Base-by-base conservation (phyloP, 2,329 filamentous ascomycete genomes). In the Hypomyces rosellus region DNA sequence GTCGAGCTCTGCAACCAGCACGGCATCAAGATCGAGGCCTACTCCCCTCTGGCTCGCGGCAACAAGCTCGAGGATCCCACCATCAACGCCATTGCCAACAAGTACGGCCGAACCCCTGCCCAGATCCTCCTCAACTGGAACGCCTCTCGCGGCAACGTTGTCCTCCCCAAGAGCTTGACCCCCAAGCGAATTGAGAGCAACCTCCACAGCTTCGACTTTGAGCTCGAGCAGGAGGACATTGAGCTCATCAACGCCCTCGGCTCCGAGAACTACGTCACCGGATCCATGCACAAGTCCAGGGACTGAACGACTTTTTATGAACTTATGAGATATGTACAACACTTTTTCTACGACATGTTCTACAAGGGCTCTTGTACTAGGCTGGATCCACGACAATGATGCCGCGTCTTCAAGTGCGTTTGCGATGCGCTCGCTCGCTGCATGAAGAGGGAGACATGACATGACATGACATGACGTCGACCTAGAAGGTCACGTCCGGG, bases 121-220 rank as follows among this genome's bases (percentile, higher is more conserved):
- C 88, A 93, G 69, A 69, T 95, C 47, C 71, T 93, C 64, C 76
- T 95, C 48, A 79, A 87, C 56, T 93, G 88, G 89, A 86, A 82
- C 54, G 69, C 90, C 54, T 85, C 92, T 64, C 80, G 88, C 61
- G 84, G 83, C 46, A 86, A 84, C 61, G 80, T 89, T 41, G 81
- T 85, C 7, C 70, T 91, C 55, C 87, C 87, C 15, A 91, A 93
- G 76, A 89, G 85, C 65, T 72, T 80, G 51, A 81, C 74, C 51
- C 73, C 76, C 61, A 74, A 78, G 47, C 76, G 87, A 48, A 85
- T 90, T 48, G 62, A 78, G 40, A 78, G 82, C 64, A 91, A 91
- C 65, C 78, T 76, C 5, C 65, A 82, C 42, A 74, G 88, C 46
- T 80, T 77, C 6, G 72, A 74, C 6, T 85, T 88, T 56, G 71